These are phyloP conservation scores for Choanephora cucurbitarum DNA, from an alignment of 371 early-diverging fungal genomes.

Conservation along the genomic window DNA sequence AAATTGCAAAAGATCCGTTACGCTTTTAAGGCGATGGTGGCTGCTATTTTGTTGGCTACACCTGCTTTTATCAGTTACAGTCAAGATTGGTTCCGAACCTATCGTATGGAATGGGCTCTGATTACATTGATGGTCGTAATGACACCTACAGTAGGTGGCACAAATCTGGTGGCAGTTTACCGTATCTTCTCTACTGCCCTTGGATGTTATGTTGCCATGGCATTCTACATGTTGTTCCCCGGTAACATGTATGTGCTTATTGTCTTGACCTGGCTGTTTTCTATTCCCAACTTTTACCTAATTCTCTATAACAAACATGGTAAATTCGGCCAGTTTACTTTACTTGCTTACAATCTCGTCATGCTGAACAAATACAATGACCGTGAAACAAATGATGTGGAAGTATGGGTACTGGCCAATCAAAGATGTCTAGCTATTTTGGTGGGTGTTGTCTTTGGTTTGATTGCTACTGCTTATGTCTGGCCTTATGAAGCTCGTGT, in stretches of 20 bases:
- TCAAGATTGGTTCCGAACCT: conserved; percentile 59
- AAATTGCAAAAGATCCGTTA: conserved; percentile 66
- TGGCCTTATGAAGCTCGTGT: conserved; percentile 87
- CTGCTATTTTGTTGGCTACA: conserved; percentile 57
- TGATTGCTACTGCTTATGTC: conserved; percentile 60
- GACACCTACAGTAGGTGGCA: conserved; percentile 84
- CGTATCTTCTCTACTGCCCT: conserved; percentile 72
- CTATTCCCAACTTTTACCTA: conserved; percentile 71
- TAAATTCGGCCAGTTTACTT: conserved; percentile 73
- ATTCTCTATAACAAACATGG: conserved; percentile 69
- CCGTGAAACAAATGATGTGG: conserved; percentile 57
- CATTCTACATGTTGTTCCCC: conserved; percentile 58
- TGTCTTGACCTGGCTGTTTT: conserved; percentile 62
- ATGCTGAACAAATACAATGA: conserved; percentile 73
- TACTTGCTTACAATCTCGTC: conserved; percentile 77
- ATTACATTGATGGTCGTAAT: conserved; percentile 80
- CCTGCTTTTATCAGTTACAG: conserved; percentile 73
- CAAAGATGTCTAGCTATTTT: conserved; percentile 69
- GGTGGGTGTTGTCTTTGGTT: conserved; percentile 58
- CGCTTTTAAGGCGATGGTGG: conserved; percentile 71
- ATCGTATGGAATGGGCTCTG: conserved; percentile 79
- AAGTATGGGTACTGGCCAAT: conserved; percentile 59
- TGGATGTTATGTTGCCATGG: conserved; percentile 63
- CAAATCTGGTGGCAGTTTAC: conserved; percentile 70
- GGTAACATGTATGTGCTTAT: conserved; percentile 53